Percentiles rank a stretch among this genome's conserved stretches.
These are phyloP conservation scores for Linnemannia elongata DNA, from an alignment of 192 early-diverging fungal species.

Conservation along the genomic window DNA sequence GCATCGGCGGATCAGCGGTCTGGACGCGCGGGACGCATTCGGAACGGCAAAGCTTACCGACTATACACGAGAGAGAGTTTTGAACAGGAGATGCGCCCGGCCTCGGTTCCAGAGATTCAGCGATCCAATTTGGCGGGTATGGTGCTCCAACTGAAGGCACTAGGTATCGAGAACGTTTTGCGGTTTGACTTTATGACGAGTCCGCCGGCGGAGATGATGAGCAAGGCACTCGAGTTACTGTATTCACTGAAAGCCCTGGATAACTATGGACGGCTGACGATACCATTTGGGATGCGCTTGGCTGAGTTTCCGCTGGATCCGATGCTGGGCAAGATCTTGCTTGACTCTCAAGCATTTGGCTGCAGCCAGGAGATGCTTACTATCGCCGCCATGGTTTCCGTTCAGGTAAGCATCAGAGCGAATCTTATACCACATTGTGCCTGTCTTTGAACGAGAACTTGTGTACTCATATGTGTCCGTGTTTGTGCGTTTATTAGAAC, in stretches of 20 bases:
- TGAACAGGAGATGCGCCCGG: slow-evolving; percentile 79
- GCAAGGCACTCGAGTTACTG: slow-evolving; percentile 77
- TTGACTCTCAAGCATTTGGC: slow-evolving; percentile 71
- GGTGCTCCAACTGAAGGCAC: slow-evolving; percentile 81
- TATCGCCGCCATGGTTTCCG: slow-evolving; percentile 84
- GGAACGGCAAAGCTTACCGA: slow-evolving; percentile 90
- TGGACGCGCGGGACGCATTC: slow-evolving; percentile 94
- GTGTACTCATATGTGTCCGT: not conserved
- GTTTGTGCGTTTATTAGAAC: slow-evolving; percentile 38
- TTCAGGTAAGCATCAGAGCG: slow-evolving; percentile 64
- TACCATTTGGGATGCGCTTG: slow-evolving; percentile 76
- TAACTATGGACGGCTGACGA: slow-evolving; percentile 75
- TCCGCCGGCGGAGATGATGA: slow-evolving; percentile 80
- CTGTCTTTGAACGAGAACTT: not conserved
- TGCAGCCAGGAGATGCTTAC: slow-evolving; percentile 84
- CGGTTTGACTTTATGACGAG: slow-evolving; percentile 84
- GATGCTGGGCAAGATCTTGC: slow-evolving; percentile 73
- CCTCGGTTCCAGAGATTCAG: slow-evolving; percentile 97
- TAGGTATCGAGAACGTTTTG: slow-evolving; percentile 86
- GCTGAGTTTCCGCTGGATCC: slow-evolving; percentile 86
- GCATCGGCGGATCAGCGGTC: slow-evolving; percentile 95
- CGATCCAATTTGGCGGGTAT: slow-evolving; percentile 76
- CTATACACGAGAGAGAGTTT: slow-evolving; percentile 92
- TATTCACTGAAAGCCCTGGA: slow-evolving; percentile 82
- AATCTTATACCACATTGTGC: not conserved